Evolutionary conservation across 805 yeast genomes (phyloP), one percentile per base, ranked within the genome.

Genomic region (Teunomyces pallodes): DNA sequence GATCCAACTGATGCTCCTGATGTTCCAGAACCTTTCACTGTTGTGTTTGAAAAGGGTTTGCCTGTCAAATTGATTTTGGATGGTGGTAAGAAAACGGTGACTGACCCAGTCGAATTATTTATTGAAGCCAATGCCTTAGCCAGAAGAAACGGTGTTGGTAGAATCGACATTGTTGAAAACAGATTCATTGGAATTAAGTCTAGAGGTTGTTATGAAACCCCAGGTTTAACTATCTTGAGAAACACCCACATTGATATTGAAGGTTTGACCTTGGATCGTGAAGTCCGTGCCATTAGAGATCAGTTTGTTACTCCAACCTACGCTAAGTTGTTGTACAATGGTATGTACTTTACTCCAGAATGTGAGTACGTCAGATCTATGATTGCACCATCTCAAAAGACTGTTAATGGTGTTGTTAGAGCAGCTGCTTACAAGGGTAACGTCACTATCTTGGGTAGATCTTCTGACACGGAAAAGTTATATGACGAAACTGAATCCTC

Each of bases 191-290:
- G 98, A 71, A 87, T 94, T 72, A 94, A 94, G 75, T 91, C 98
- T 55, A 90, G 99, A 81, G 99, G 99, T 51, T 94, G 99, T 80
- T 94, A 94, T 78, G 99, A 94, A 77, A 96, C 98, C 55, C 99
- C 99, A 58, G 99, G 98, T 71, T 83, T 94, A 63, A 92, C 99
- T 53, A 69, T 94, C 53, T 84, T 94, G 74, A 90, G 99, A 82
- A 72, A 82, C 48, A 88, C 98, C 42, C 99, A 94, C 73, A 83
- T 94, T 68, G 99, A 94, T 70, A 77, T 94, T 61, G 99, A 94
- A 78, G 99, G 99, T 62, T 84, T 94, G 62, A 92, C 96, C 36
- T 76, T 94, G 63, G 99, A 94, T 75, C 87, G 97, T 74, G 99
- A 94, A 76, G 98, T 94, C 55, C 86, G 99, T 72, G 90, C 94